These are phyloP conservation scores for Inonotus obliquus DNA, from an alignment of 1,284 basidiomycete species.

Conservation along the genomic window DNA sequence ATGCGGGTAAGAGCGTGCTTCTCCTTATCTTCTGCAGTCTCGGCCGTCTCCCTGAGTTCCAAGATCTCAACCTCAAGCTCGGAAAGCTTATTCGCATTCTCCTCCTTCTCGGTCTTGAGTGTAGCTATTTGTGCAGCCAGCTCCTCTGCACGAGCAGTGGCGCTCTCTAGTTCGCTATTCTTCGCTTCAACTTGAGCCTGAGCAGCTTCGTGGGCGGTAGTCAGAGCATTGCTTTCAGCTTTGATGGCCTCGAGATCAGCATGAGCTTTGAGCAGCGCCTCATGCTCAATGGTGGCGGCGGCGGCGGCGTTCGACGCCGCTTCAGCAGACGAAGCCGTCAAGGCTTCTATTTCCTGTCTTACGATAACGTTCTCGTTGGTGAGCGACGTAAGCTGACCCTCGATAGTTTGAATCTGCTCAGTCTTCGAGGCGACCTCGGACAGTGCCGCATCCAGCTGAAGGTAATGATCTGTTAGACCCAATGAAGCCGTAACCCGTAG, in stretches of 20 bases:
- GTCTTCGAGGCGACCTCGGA: slow-evolving; percentile 36
- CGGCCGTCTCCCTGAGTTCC: slow-evolving; percentile 69
- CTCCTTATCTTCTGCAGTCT: slow-evolving; percentile 57
- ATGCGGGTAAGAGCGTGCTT: slow-evolving; percentile 43
- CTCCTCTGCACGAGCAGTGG: slow-evolving; percentile 38
- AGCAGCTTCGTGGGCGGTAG: slow-evolving; percentile 44
- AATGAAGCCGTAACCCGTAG: neutral
- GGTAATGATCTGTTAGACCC: neutral
- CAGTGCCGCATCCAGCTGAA: slow-evolving; percentile 50
- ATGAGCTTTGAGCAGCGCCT: slow-evolving; percentile 60
- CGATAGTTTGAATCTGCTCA: slow-evolving; percentile 44
- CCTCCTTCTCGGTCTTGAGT: slow-evolving; percentile 66
- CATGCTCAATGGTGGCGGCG: slow-evolving; percentile 53
- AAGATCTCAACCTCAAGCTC: slow-evolving; percentile 77
- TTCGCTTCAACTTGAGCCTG: slow-evolving; percentile 43
- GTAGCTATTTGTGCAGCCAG: slow-evolving; percentile 50
- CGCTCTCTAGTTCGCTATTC: slow-evolving; percentile 40
- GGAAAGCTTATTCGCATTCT: slow-evolving; percentile 68
- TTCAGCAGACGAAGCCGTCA: slow-evolving; percentile 44
- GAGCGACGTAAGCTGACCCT: slow-evolving; percentile 45
- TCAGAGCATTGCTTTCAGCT: slow-evolving; percentile 48
- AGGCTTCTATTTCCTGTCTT: slow-evolving; percentile 46
- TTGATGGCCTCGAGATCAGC: slow-evolving; percentile 53
- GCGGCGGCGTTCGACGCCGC: slow-evolving; percentile 41
- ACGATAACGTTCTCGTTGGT: slow-evolving; percentile 47